A percentile compares a stretch with the other conserved stretches of the same genome.
phyloP scores from a whole-genome alignment of 306 rosid genomes.

The Pyrus bretschneideri region DNA sequence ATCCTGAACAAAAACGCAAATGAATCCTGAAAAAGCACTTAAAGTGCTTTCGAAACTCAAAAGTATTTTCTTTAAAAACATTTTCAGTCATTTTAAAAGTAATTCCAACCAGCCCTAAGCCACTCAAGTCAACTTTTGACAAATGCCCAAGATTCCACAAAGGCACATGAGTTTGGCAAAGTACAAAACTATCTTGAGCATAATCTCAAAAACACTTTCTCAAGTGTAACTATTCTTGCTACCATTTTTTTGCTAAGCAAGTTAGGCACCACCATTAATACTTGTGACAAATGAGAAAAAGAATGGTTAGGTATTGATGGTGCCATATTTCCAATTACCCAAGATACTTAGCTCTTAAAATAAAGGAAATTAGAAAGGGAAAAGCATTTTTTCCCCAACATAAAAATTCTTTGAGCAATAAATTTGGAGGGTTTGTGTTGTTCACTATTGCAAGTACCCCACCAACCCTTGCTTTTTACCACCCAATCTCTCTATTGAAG shows the following conservation, averaged over 20 bases:
- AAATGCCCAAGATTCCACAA: not conserved
- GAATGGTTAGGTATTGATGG: constrained; percentile 29
- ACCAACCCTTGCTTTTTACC: constrained; percentile 10
- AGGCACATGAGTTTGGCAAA: constrained; percentile 18
- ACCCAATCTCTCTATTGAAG: not conserved
- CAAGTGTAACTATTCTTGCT: constrained; percentile 24
- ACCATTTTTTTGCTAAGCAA: constrained; percentile 44
- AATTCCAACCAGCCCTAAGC: not conserved
- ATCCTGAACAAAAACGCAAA: too few relatives aligned
- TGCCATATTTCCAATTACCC: not conserved
- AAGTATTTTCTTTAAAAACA: rapidly evolving
- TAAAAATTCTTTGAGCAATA: constrained; percentile 17
- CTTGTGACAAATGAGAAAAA: constrained; percentile 4
- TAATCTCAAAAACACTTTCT: constrained; percentile 30
- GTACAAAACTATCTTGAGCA: not conserved
- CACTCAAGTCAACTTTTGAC: constrained; percentile 9
- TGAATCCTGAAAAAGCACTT: too few relatives aligned
- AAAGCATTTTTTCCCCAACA: not conserved
- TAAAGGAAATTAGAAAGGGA: not conserved
- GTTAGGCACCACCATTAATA: constrained; percentile 36
- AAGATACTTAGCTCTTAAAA: not conserved
- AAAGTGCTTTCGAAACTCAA: rapidly evolving
- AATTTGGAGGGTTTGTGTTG: constrained; percentile 6
- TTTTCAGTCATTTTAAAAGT: too few relatives aligned
- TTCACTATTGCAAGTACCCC: constrained; percentile 28